Evolutionary conservation across 495 filamentous ascomycete genomes (phyloP), one percentile per base, ranked within the genome.

Genomic region (Cercophora samala): DNA sequence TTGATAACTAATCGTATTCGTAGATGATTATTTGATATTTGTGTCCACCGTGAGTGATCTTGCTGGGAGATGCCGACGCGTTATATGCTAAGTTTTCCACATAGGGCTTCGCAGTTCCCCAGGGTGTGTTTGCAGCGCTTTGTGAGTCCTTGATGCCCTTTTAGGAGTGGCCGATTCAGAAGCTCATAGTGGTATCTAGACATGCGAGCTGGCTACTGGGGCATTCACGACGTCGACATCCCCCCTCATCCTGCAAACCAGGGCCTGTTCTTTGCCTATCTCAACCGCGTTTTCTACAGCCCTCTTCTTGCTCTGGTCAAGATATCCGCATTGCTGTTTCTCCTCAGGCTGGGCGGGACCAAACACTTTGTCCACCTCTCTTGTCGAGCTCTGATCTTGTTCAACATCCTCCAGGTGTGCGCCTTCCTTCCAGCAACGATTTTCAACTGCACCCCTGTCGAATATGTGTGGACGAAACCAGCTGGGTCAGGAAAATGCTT

Each of bases 241-340:
- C 83, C 84, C 13, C 73, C 63, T 11, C 73, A 74, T 42, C 69
- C 75, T 25, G 51, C 59, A 19, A 72, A 73, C 37, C 70, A 74
- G 4, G 76, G 77, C 21, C 65, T 71, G 13, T 77, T 78, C 64
- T 79, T 76, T 74, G 75, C 83, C 68, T 84, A 82, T 37, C 77
- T 82, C 5, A 80, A 81, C 62, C 83, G 88, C 64, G 72, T 88
- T 58, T 69, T 88, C 24, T 89, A 89, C 73, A 87, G 86, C 66
- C 86, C 86, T 0, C 79, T 86, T 63, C 77, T 90, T 51, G 81
- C 84, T n/a, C 70, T 85, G 2, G 82, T 85, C 63, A 88, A 89
- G 69, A 70, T 81, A 2, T 84, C 81, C 1, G 77, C 88, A 74
- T 75, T 89, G 73, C 67, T 87, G 76, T 80, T 86, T 77, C 74